Evolutionary conservation across 345 rosid species (phyloP), one percentile per base, ranked within the genome.

Genomic region (Bretschneidera sinensis): DNA sequence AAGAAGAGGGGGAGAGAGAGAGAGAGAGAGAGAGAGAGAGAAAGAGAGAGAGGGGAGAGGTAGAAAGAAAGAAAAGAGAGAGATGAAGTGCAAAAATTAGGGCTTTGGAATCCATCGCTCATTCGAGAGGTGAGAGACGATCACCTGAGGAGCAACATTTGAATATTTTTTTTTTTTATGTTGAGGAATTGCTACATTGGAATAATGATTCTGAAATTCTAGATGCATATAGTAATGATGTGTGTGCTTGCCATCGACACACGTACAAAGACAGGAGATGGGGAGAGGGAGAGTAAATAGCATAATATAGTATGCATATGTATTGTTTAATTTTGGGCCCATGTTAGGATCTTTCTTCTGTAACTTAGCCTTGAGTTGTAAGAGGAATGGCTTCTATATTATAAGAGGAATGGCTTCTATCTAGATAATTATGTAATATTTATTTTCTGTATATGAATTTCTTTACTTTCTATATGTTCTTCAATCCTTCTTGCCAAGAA

Each of bases 401-500:
- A n/a, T n/a, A n/a, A n/a, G n/a, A n/a, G n/a, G n/a, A n/a, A n/a
- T 39, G 45, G 45, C 45, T 39, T 39, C 45, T 39, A 39, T 14
- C 45, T 5, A 39, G 45, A 39, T 7, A 39, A 39, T 9, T 39
- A 28, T 8, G 8, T 8, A 39, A 39, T 39, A 39, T 39, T 39
- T 39, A 1, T 14, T 39, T 5, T 39, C 16, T 39, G 10, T 14
- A 39, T 39, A n/a, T n/a, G n/a, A n/a, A 11, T 14, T 39, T 7
- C 6, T 1, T n/a, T 25, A 14, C 15, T 33, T 56, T 21, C 16
- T 55, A 39, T 35, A 10, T 55, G 43, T 19, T 17, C 16, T 20
- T 10, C 47, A 33, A n/a, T 55, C 21, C 51, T 60, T 63, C 35
- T 34, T 64, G 24, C 23, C 20, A 55, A 68, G 63, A 63, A 16